Base-by-base conservation (phyloP, 2,329 filamentous ascomycete genomes). In the Fusarium subtropicale region DNA sequence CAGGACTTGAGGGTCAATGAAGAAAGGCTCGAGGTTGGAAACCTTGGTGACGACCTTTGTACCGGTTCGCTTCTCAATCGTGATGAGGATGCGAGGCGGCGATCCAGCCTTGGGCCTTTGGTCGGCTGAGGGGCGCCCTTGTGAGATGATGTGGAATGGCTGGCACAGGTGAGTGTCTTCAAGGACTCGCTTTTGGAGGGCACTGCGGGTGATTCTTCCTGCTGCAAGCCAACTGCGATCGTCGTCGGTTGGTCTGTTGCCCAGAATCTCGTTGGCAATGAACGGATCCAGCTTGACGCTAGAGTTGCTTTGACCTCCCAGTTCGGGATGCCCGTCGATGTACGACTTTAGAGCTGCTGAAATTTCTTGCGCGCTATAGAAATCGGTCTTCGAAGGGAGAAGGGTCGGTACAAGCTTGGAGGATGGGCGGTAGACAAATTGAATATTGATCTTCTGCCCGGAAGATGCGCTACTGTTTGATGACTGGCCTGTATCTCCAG, bases 41-140 rank as follows among this genome's bases (percentile, higher is more conserved):
- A 73, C 41, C 13, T 73, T 73, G 36, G 71, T 73, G 9, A 73
- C 71, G 2, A 73, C 66, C 38, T 73, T 73, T 18, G 68, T 73
- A 3, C 71, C 71, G 0, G 71, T 73, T 60, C 71, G 66, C 4
- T 73, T 73, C 47, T 73, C 71, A 5, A 72, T 61, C 2, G 71
- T 73, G 39, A 73, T 52, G 6, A 68, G 31, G 18, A 73, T 48
- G 0, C 56, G 71, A 34, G 71, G 71, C 0, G 71, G 71, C 2
- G 47, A 26, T 2, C 71, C 71, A 16, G 68, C 63, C 31, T 72
- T 73, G 9, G 71, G 71, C 47, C 64, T 73, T 12, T 73, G 71
- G 0, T 69, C 68, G 0, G 71, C 38, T 0, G 71, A 16, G 2
- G 51, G 45, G 2, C 44, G 48, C 1, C 66, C 48, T 10, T 71